phyloP scores from a whole-genome alignment of 331 rosid genomes.

The Arachis monticola region DNA sequence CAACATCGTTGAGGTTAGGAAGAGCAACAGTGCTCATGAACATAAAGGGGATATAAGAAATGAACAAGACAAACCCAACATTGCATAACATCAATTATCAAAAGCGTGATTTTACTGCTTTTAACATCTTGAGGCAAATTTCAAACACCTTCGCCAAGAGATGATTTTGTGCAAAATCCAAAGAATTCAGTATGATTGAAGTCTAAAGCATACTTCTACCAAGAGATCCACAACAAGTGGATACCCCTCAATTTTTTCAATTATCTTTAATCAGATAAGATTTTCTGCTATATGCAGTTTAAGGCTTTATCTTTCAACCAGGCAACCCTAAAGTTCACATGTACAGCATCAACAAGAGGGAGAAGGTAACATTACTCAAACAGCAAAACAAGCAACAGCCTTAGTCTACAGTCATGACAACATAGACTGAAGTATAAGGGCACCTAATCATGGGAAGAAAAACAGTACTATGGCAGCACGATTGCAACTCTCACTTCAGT shows the following conservation, averaged over 20 bases:
- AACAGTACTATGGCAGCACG: background rate
- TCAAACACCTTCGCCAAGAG: background rate
- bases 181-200: background rate
- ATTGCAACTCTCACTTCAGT: background rate
- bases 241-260: background rate
- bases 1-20: background rate
- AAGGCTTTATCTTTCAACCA: background rate
- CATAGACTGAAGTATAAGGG: background rate
- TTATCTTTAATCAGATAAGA: background rate
- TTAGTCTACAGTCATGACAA: constrained; percentile 3
- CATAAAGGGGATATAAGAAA: background rate
- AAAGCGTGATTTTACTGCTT: background rate
- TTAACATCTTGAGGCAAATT: background rate
- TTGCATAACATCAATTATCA: background rate
- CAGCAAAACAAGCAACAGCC: background rate
- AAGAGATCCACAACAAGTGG: background rate
- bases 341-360: background rate
- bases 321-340: background rate
- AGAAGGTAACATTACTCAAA: background rate
- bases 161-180: background rate
- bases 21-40: background rate
- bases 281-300: background rate
- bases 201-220: background rate
- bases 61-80: background rate
- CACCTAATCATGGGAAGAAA: constrained; percentile 7